Evolutionary conservation across 441 rosid species (phyloP).

Genomic region (Pelargonium fulgidum): DNA sequence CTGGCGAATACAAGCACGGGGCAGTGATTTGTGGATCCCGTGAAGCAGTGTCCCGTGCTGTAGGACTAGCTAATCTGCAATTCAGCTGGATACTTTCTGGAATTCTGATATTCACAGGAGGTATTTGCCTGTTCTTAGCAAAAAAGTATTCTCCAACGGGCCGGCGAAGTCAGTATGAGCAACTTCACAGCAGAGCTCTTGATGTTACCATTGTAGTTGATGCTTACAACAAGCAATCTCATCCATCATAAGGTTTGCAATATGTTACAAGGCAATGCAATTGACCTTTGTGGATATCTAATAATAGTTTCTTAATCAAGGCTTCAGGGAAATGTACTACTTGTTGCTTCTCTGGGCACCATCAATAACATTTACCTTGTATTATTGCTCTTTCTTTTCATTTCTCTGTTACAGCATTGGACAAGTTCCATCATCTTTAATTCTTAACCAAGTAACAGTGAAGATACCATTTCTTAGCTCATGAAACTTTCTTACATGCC

Average conservation of each 20-base stretch:
- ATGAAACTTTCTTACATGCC: too few species aligned
- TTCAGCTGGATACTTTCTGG: slow-evolving; percentile 78
- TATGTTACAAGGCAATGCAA: too few species aligned
- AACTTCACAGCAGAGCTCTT: slow-evolving; percentile 39
- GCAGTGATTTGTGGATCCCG: slow-evolving; percentile 42
- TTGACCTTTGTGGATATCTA: too few species aligned
- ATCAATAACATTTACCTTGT: too few species aligned
- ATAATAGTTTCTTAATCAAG: too few species aligned
- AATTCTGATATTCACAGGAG: slow-evolving; percentile 49
- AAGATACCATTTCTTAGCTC: too few species aligned
- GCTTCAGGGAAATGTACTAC: too few species aligned
- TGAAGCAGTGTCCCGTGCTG: slow-evolving; percentile 54
- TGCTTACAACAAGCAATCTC: slow-evolving; percentile 23
- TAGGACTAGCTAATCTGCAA: slow-evolving; percentile 74
- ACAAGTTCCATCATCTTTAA: too few species aligned
- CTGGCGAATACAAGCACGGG: slow-evolving; percentile 31
- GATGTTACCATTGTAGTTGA: slow-evolving; percentile 35
- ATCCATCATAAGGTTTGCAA: slow-evolving; percentile 18
- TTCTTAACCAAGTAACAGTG: too few species aligned
- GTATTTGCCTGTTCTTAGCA: slow-evolving; percentile 46
- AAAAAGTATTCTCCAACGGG: slow-evolving; percentile 25
- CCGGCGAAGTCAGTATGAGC: slow-evolving; percentile 49
- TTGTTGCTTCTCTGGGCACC: too few species aligned
- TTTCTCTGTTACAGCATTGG: too few species aligned
- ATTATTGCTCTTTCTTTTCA: too few species aligned